Percentiles rank a stretch among this genome's conserved stretches.
phyloP scores from a whole-genome alignment of 2,329 filamentous ascomycete species.

The Penicillium oxalicum region DNA sequence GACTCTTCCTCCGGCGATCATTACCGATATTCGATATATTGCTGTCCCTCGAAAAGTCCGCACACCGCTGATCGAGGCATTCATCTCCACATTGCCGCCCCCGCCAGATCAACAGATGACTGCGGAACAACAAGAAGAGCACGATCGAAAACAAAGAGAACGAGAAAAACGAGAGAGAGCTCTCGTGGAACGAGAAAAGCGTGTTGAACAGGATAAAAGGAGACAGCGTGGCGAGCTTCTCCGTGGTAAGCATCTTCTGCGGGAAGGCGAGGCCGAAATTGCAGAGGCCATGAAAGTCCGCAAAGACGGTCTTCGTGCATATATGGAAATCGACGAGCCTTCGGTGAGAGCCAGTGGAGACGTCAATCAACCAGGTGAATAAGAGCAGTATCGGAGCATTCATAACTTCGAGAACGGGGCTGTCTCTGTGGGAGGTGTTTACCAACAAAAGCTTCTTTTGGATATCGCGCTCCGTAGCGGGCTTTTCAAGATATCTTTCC shows the following conservation, averaged over 20 bases:
- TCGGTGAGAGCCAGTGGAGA: constrained; percentile 4
- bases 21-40: constrained; percentile 43
- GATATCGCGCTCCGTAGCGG: not conserved
- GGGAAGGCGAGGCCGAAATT: constrained; percentile 41
- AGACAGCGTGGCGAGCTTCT: constrained; percentile 36
- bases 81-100: constrained; percentile 39
- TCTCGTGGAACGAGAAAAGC: constrained; percentile 38
- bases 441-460: too few species aligned
- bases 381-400: too few species aligned
- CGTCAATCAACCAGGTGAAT: too few species aligned
- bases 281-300: constrained; percentile 40
- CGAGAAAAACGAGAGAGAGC: constrained; percentile 42
- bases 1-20: constrained; percentile 36
- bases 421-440: too few species aligned
- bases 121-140: constrained; percentile 34
- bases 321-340: constrained; percentile 30
- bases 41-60: constrained; percentile 35
- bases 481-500: constrained; percentile 11
- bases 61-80: constrained; percentile 39
- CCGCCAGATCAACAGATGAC: constrained; percentile 35
- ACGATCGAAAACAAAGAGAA: constrained; percentile 34
- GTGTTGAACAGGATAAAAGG: constrained; percentile 40
- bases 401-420: too few species aligned
- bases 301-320: constrained; percentile 38
- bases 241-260: constrained; percentile 38